A percentile compares a stretch with the other conserved stretches of the same genome.
Evolutionary conservation across 257 asterid genomes (phyloP).

Genomic region (Buddleja alternifolia): DNA sequence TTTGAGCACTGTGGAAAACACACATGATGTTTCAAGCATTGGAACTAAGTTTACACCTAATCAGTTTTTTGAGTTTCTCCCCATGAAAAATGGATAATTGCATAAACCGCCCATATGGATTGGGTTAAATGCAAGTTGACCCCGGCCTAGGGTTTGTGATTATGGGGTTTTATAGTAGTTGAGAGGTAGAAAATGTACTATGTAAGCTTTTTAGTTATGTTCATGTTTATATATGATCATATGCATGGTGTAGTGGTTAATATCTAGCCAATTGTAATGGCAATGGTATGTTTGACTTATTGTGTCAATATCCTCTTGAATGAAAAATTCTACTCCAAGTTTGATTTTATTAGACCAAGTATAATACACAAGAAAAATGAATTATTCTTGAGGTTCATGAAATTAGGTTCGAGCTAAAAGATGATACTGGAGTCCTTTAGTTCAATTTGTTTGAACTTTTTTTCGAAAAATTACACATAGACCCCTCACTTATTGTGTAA

Average conservation of each 20-base stretch:
- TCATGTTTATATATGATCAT: constrained; percentile 1
- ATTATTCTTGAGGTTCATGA: too few relatives aligned
- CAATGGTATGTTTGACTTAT: background rate
- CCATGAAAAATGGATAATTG: constrained; percentile 28
- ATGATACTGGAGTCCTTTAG: too few relatives aligned
- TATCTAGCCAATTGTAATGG: background rate
- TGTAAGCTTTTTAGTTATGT: constrained; percentile 19
- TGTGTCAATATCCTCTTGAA: background rate
- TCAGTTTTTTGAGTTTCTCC: constrained; percentile 62
- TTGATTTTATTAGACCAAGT: too few relatives aligned
- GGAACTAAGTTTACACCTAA: constrained; percentile 33
- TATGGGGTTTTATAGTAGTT: background rate
- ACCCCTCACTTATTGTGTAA: too few relatives aligned
- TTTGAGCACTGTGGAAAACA: constrained; percentile 19
- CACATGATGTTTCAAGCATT: constrained; percentile 12
- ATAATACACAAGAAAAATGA: too few relatives aligned
- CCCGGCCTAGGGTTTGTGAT: constrained; percentile 9
- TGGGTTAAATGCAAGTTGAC: too few relatives aligned
- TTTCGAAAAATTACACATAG: too few relatives aligned
- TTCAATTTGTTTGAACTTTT: too few relatives aligned
- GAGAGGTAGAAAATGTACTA: background rate
- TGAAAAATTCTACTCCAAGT: background rate
- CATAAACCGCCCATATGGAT: too few relatives aligned
- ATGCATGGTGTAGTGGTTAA: constrained; percentile 5
- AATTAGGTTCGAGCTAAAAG: too few relatives aligned